Conservation (phyloP, 2,329 filamentous ascomycete species). For the Pseudocercospora musae region DNA sequence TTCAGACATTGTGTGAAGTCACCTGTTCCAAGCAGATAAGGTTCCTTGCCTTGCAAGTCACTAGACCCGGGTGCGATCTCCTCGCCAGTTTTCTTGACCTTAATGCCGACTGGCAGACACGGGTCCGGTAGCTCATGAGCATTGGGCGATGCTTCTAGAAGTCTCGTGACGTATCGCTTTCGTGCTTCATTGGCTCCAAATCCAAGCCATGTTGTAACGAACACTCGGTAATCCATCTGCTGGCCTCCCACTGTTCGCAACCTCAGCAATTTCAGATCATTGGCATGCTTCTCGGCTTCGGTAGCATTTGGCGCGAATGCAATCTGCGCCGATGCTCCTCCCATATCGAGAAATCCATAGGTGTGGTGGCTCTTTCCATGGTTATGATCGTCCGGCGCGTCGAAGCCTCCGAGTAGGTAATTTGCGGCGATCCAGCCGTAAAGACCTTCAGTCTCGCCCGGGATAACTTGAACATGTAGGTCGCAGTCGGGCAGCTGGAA, state of each 20-base stretch:
- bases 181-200: slow-evolving; percentile 96
- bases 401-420: slow-evolving; percentile 88
- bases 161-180: slow-evolving; percentile 72
- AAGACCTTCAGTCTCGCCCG: slow-evolving; percentile 89
- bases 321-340: slow-evolving; percentile 94
- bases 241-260: slow-evolving; percentile 79
- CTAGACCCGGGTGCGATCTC: slow-evolving; percentile 48
- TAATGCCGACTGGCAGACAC: slow-evolving; percentile 77
- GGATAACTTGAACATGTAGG: slow-evolving; percentile 87
- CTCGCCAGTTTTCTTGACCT: slow-evolving; percentile 69
- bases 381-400: slow-evolving; percentile 67
- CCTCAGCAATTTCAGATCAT: slow-evolving; percentile 82
- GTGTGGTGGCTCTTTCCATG: slow-evolving; percentile 89
- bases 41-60: slow-evolving; percentile 40
- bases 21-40: slow-evolving; percentile 74
- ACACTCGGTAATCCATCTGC: slow-evolving; percentile 78
- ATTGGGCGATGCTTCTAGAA: slow-evolving; percentile 65
- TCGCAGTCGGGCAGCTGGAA: slow-evolving; percentile 89
- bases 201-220: slow-evolving; percentile 93
- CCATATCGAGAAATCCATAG: slow-evolving; percentile 98
- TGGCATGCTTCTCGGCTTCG: slow-evolving; percentile 81
- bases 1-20: slow-evolving; percentile 80
- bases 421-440: slow-evolving; percentile 98
- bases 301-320: slow-evolving; percentile 94
- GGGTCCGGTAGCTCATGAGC: slow-evolving; percentile 83